Conservation (phyloP, 2,329 filamentous ascomycete genomes). For the Thelonectria blattea region DNA sequence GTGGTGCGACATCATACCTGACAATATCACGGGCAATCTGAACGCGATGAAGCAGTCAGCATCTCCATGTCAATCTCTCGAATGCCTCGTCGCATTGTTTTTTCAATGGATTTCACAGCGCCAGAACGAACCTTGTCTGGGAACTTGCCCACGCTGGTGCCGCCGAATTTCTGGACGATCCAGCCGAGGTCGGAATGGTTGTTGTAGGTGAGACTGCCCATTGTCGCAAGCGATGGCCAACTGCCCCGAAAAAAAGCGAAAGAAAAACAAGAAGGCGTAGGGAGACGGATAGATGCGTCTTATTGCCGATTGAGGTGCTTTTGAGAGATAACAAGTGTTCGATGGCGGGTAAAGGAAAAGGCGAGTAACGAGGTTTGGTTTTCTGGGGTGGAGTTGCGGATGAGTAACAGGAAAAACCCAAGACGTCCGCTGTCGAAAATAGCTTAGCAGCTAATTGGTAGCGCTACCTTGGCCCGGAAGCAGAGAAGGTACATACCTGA, state of each 20-base stretch:
- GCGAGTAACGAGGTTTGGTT: slow-evolving; percentile 16
- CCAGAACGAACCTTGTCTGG: slow-evolving; percentile 64
- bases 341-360: not conserved
- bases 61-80: not conserved
- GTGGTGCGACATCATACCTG: slow-evolving; percentile 40
- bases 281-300: not conserved
- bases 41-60: slow-evolving; percentile 6
- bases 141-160: slow-evolving; percentile 95
- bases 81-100: not conserved
- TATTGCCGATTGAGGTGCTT: not conserved
- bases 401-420: slow-evolving; percentile 28
- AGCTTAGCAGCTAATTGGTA: not conserved
- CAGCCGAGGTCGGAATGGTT: slow-evolving; percentile 61
- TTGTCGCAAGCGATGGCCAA: slow-evolving; percentile 24
- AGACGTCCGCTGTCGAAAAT: not conserved
- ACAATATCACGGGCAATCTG: slow-evolving; percentile 53
- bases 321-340: not conserved
- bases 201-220: slow-evolving; percentile 43
- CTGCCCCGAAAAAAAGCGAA: not conserved
- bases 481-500: too few relatives aligned
- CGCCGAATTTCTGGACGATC: slow-evolving; percentile 95
- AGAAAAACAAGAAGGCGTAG: not conserved
- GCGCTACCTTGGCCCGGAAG: not conserved
- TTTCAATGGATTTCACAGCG: not conserved
- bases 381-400: slow-evolving; percentile 29